These are phyloP conservation scores for Pittosporum tobira DNA, from an alignment of 129 eudicot species.

Conservation along the genomic window DNA sequence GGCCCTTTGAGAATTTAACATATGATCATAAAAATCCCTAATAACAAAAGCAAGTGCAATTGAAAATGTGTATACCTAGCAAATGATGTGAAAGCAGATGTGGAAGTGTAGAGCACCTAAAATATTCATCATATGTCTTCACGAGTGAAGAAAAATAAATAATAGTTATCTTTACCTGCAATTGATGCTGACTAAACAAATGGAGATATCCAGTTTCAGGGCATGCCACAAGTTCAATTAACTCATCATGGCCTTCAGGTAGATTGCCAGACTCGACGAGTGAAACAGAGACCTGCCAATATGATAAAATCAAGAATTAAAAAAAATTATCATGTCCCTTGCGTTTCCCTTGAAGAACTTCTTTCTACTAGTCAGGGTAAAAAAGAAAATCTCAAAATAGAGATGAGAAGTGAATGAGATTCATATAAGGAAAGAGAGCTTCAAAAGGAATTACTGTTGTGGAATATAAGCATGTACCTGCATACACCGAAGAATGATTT, in stretches of 20 bases:
- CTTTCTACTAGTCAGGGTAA: not conserved
- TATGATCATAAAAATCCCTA: not conserved
- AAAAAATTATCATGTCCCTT: not conserved
- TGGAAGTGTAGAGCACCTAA: not conserved
- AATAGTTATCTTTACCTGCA: slow-evolving; percentile 50
- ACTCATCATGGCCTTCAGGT: slow-evolving; percentile 63
- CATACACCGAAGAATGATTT: slow-evolving; percentile 80
- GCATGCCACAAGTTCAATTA: slow-evolving; percentile 65
- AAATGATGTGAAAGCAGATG: too few relatives aligned
- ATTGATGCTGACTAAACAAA: slow-evolving; percentile 75
- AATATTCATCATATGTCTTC: not conserved
- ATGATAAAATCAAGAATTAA: not conserved
- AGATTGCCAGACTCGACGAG: slow-evolving; percentile 63
- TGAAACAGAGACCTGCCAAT: slow-evolving; percentile 67
- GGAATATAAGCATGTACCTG: slow-evolving; percentile 52
- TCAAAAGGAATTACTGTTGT: not conserved
- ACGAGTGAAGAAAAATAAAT: not conserved
- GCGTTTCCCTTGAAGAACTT: not conserved
- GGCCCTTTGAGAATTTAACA: not conserved
- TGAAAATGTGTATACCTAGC: too few relatives aligned
- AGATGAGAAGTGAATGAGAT: not conserved
- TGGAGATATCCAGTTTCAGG: slow-evolving; percentile 51
- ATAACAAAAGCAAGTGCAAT: too few relatives aligned
- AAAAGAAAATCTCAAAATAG: not conserved
- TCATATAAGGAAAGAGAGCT: not conserved